These are phyloP conservation scores for Tuber calosporum DNA, from an alignment of 495 filamentous ascomycete species.

Conservation along the genomic window DNA sequence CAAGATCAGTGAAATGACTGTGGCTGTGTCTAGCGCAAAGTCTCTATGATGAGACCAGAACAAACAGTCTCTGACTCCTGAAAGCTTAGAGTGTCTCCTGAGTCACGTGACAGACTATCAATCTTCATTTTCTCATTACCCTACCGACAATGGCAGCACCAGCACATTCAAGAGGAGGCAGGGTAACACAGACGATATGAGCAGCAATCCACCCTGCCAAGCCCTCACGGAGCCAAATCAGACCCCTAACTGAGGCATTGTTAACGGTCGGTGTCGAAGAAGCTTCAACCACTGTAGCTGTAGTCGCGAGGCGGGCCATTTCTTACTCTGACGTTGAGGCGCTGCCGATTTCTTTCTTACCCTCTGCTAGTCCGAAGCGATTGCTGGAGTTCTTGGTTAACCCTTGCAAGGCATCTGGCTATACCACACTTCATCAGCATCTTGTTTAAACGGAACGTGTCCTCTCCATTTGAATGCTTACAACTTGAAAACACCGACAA, in stretches of 20 bases:
- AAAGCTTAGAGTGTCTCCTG: neutral
- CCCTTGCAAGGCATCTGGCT: neutral
- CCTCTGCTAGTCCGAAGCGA: neutral
- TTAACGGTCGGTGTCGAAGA: neutral
- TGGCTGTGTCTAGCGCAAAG: too few species aligned
- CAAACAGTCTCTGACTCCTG: neutral
- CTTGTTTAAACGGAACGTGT: conserved; percentile 37
- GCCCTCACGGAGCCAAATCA: neutral
- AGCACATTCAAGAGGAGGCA: neutral
- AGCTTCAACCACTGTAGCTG: neutral
- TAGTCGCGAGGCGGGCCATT: neutral
- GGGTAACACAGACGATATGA: neutral
- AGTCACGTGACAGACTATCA: neutral
- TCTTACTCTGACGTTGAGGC: neutral
- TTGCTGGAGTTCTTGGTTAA: neutral
- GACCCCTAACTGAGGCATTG: neutral
- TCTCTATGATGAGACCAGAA: neutral
- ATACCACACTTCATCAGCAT: neutral
- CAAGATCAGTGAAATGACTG: too few species aligned
- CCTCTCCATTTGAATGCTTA: conserved; percentile 31
- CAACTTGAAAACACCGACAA: conserved; percentile 26
- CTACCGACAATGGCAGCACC: neutral
- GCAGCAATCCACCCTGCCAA: neutral
- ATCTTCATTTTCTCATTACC: neutral
- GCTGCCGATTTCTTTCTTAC: neutral